Evolutionary conservation across 768 basidiomycete species (phyloP).

Genomic region (Phylloporus rhodoxanthus): DNA sequence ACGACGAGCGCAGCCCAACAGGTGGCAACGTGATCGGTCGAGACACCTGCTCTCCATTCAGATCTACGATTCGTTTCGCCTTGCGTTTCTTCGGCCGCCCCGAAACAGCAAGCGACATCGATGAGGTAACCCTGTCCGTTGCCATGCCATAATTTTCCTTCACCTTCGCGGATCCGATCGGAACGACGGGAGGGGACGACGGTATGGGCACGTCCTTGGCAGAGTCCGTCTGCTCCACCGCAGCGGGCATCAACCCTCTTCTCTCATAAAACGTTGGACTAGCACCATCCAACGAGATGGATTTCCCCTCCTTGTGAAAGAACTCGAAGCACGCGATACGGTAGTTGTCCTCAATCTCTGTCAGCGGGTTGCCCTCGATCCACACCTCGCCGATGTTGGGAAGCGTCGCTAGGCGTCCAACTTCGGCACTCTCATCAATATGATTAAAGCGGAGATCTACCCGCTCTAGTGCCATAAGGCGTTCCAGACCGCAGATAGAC

Average conservation of each 20-base stretch:
- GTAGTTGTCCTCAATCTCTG: constrained; percentile 62
- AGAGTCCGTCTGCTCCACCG: constrained; percentile 49
- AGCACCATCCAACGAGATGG: constrained; percentile 69
- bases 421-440: constrained; percentile 77
- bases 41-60: constrained; percentile 43
- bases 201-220: constrained; percentile 43
- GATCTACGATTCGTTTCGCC: constrained; percentile 71
- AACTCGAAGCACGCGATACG: constrained; percentile 74
- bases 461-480: constrained; percentile 76
- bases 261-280: constrained; percentile 68
- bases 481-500: constrained; percentile 91
- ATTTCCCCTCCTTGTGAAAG: constrained; percentile 82
- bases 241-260: constrained; percentile 45
- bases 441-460: constrained; percentile 79
- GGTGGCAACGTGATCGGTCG: background rate
- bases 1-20: constrained; percentile 6
- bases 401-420: constrained; percentile 74
- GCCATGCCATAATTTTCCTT: constrained; percentile 12
- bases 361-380: constrained; percentile 80
- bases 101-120: constrained; percentile 40
- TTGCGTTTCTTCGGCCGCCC: constrained; percentile 53
- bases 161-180: constrained; percentile 40
- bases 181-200: constrained; percentile 55
- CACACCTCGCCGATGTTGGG: constrained; percentile 78
- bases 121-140: constrained; percentile 28